Evolutionary conservation across 2,329 filamentous ascomycete genomes (phyloP).

Genomic region (Colletotrichum shisoi): DNA sequence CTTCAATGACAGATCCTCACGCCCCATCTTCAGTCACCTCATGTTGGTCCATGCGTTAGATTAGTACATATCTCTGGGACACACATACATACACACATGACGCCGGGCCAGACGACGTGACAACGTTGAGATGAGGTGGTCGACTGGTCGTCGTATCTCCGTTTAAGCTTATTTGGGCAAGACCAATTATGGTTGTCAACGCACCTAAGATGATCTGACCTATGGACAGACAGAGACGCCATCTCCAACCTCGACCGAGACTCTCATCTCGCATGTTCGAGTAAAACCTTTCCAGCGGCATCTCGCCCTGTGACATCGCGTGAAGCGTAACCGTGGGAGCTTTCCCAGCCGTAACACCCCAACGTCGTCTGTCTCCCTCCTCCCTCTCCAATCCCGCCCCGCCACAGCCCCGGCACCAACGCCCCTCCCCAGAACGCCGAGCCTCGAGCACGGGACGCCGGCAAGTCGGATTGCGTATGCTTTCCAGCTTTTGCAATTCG

Average conservation of each 20-base stretch:
- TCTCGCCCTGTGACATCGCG: neutral
- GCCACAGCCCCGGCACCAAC: conserved; percentile 31
- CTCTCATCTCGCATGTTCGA: neutral
- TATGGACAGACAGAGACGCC: conserved; percentile 9
- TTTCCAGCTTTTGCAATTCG: conserved; percentile 36
- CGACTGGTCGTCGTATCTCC: conserved; percentile 17
- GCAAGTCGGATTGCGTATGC: conserved; percentile 40
- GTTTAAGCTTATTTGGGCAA: conserved; percentile 36
- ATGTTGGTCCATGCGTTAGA: conserved; percentile 2
- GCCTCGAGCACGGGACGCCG: conserved; percentile 39
- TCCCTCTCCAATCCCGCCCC: conserved; percentile 17
- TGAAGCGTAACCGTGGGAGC: conserved; percentile 18
- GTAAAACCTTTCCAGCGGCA: neutral
- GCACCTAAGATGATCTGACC: conserved; percentile 28
- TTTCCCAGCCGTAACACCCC: conserved; percentile 23
- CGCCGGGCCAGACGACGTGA: conserved; percentile 7
- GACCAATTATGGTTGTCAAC: conserved; percentile 6
- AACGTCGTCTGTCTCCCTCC: conserved; percentile 11
- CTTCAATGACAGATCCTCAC: neutral
- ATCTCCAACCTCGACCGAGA: neutral
- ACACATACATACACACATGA: neutral
- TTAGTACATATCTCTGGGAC: no score
- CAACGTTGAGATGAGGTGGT: conserved; percentile 11
- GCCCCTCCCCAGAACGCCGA: conserved; percentile 37
- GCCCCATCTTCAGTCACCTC: conserved; percentile 4